A percentile compares a stretch with the other conserved stretches of the same genome.
Evolutionary conservation across 176 grass and related monocot genomes (phyloP).

Genomic region (Aegilops longissima): DNA sequence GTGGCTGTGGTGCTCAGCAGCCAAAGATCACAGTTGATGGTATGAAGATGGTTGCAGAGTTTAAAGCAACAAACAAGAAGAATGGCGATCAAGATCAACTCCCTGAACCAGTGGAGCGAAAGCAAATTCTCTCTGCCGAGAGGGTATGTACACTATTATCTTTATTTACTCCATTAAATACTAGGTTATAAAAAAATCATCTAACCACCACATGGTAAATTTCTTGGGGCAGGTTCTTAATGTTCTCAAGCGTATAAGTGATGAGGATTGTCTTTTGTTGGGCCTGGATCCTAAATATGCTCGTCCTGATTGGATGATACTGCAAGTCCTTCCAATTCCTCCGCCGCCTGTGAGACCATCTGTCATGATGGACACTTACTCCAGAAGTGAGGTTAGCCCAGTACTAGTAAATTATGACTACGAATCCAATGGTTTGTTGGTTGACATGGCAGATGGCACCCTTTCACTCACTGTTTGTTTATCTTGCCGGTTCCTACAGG

Average conservation of each 20-base stretch:
- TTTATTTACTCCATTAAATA: neutral
- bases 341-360: conserved; percentile 98
- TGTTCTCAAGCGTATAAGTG: conserved; percentile 95
- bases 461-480: conserved; percentile 3
- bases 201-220: conserved; percentile 14
- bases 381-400: conserved; percentile 82
- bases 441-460: neutral
- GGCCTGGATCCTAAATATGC: conserved; percentile 90
- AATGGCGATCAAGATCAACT: conserved; percentile 90
- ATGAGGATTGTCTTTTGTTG: conserved; percentile 90
- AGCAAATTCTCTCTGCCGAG: conserved; percentile 93
- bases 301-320: conserved; percentile 98
- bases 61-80: conserved; percentile 87
- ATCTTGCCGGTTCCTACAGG: conserved; percentile 42
- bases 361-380: conserved; percentile 99
- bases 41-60: conserved; percentile 99
- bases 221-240: conserved; percentile 74
- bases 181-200: neutral
- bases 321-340: conserved; percentile 97
- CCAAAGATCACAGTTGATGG: conserved; percentile 97
- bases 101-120: conserved; percentile 86
- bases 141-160: conserved; percentile 47
- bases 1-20: conserved; percentile 95
- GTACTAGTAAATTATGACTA: neutral
- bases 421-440: neutral